These are phyloP conservation scores for Pythium plurisporium DNA, from an alignment of 352 stramenopile species.

Conservation along the genomic window DNA sequence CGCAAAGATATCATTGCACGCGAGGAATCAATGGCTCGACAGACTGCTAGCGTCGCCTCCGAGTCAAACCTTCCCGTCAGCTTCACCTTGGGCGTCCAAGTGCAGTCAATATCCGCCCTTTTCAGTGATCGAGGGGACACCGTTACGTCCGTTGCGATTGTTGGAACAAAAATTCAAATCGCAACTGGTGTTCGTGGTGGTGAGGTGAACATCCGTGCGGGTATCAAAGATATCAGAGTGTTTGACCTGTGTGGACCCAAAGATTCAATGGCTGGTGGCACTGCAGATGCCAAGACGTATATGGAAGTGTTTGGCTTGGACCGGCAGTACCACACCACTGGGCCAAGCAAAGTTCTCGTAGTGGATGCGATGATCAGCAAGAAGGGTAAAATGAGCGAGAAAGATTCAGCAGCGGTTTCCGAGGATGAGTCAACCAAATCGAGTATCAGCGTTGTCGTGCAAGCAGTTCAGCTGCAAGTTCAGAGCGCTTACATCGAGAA, in stretches of 20 bases:
- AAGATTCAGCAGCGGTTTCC: background rate
- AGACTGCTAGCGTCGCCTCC: background rate
- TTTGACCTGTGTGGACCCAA: constrained; percentile 56
- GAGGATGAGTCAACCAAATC: constrained; percentile 24
- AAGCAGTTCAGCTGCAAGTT: constrained; percentile 51
- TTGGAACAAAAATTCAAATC: constrained; percentile 19
- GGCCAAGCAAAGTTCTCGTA: constrained; percentile 28
- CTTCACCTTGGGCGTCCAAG: constrained; percentile 41
- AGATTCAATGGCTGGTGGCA: background rate
- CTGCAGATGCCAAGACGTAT: constrained; percentile 25
- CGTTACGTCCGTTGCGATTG: constrained; percentile 58
- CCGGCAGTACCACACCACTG: background rate
- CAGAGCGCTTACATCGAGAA: constrained; percentile 61
- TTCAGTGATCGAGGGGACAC: constrained; percentile 69
- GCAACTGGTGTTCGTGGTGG: constrained; percentile 5
- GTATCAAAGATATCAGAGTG: constrained; percentile 60
- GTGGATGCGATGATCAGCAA: constrained; percentile 43
- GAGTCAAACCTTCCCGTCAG: background rate
- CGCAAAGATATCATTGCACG: constrained; percentile 53
- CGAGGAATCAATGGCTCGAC: constrained; percentile 5
- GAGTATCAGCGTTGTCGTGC: constrained; percentile 33
- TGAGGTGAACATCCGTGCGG: constrained; percentile 38
- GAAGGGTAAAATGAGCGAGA: background rate
- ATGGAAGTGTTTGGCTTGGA: constrained; percentile 60
- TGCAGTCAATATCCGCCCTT: constrained; percentile 77